phyloP scores from a whole-genome alignment of 805 yeast species.

The Grigorovia yakushimaensis region DNA sequence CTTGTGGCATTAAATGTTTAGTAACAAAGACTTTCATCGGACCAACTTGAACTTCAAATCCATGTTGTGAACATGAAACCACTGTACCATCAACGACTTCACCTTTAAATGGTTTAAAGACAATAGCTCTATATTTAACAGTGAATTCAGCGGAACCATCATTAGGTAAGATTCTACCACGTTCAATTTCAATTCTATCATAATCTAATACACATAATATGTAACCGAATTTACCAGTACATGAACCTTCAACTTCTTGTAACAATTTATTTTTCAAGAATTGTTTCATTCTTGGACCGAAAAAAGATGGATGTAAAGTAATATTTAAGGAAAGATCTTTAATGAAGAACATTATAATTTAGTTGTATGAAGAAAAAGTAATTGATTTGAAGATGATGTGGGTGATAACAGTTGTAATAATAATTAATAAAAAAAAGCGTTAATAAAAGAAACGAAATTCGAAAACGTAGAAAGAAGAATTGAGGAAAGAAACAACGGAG shows the following conservation, averaged over 20 bases:
- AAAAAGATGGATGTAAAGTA: conserved; percentile 93
- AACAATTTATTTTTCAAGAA: conserved; percentile 80
- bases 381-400: no score
- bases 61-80: conserved; percentile 87
- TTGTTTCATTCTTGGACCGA: conserved; percentile 96
- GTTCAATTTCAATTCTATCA: conserved; percentile 88
- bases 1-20: conserved; percentile 88
- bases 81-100: conserved; percentile 97
- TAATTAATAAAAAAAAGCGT: no score
- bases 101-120: conserved; percentile 97
- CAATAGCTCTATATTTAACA: conserved; percentile 91
- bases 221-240: conserved; percentile 98
- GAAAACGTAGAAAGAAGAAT: no score
- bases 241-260: conserved; percentile 96
- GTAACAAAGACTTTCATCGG: conserved; percentile 92
- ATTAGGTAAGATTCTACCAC: conserved; percentile 83
- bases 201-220: conserved; percentile 93
- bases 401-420: no score
- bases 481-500: no score
- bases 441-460: no score
- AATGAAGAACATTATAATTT: conserved; percentile 33
- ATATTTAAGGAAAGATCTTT: conserved; percentile 87
- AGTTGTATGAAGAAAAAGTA: background rate
- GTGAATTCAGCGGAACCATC: conserved; percentile 94
- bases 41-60: conserved; percentile 96